Conservation (phyloP, 441 rosid species). For the Erodium trifolium region DNA sequence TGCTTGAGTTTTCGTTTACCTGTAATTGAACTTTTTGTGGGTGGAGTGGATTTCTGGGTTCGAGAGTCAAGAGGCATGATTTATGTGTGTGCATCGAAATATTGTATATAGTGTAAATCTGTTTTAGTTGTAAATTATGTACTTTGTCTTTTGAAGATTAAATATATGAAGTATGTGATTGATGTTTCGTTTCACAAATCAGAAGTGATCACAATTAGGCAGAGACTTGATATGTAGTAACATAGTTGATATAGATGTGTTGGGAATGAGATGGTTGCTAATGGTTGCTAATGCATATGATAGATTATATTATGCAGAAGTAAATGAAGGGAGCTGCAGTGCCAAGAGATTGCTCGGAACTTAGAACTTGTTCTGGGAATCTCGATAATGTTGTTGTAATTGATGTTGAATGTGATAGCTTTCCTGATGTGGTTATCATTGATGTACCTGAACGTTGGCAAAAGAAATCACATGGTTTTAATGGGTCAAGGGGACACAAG, state of each 20-base stretch:
- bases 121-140: no score
- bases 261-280: no score
- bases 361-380: not conserved
- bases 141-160: not conserved
- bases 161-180: not conserved
- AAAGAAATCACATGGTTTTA: not conserved
- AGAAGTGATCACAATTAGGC: not conserved
- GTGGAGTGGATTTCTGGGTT: conserved; percentile 3
- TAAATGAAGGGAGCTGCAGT: conserved; percentile 7
- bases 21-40: not conserved
- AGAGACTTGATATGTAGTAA: not conserved
- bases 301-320: not conserved
- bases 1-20: not conserved
- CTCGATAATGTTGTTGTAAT: not conserved
- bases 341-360: not conserved
- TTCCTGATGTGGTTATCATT: not conserved
- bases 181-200: not conserved
- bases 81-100: not conserved
- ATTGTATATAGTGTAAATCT: no score
- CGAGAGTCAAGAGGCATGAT: not conserved
- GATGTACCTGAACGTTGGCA: not conserved
- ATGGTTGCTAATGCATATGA: no score
- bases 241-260: no score
- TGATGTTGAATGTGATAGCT: conserved; percentile 1
- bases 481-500: not conserved